Percentiles rank a stretch among this genome's conserved stretches.
These are phyloP conservation scores for Magnusiomyces clavatus DNA, from an alignment of 1,139 yeast genomes.

Conservation along the genomic window DNA sequence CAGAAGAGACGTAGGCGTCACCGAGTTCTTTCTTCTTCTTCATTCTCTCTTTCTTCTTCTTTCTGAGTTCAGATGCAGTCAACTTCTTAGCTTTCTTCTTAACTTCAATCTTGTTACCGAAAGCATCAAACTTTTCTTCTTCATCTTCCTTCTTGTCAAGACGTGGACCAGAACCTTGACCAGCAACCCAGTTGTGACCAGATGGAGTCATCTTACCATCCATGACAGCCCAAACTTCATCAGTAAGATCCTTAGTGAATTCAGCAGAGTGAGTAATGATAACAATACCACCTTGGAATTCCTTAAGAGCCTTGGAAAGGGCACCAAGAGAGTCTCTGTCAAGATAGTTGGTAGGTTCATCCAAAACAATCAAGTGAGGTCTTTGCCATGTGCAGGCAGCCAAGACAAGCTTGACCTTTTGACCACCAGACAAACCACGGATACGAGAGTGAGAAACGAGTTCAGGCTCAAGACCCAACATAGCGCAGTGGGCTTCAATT, in stretches of 20 bases:
- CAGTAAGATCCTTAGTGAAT: conserved; percentile 98
- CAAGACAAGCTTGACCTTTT: conserved; percentile 97
- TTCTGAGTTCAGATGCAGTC: conserved; percentile 98
- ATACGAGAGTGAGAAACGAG: conserved; percentile 99
- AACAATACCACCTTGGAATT: conserved; percentile 99
- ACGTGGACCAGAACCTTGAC: conserved; percentile 99
- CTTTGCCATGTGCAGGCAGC: conserved; percentile 99
- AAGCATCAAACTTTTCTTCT: conserved; percentile 97
- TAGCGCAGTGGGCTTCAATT: conserved; percentile 96
- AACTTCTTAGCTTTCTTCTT: conserved; percentile 96
- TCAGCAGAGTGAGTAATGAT: conserved; percentile 99
- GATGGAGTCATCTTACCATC: conserved; percentile 99
- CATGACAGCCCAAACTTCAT: conserved; percentile 99
- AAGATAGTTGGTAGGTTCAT: conserved; percentile 92
- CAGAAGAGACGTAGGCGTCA: conserved; percentile 97
- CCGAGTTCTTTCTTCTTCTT: conserved; percentile 99
- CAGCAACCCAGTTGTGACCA: conserved; percentile 99
- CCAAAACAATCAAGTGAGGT: conserved; percentile 98
- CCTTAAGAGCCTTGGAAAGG: conserved; percentile 96
- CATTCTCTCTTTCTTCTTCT: conserved; percentile 99
- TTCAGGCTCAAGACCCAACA: conserved; percentile 98
- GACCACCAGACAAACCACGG: conserved; percentile 99
- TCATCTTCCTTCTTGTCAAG: conserved; percentile 88
- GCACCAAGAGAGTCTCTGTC: conserved; percentile 99
- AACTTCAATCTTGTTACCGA: conserved; percentile 98